Conservation (phyloP, 2,329 filamentous ascomycete species). For the Cercospora zeae-maydis region DNA sequence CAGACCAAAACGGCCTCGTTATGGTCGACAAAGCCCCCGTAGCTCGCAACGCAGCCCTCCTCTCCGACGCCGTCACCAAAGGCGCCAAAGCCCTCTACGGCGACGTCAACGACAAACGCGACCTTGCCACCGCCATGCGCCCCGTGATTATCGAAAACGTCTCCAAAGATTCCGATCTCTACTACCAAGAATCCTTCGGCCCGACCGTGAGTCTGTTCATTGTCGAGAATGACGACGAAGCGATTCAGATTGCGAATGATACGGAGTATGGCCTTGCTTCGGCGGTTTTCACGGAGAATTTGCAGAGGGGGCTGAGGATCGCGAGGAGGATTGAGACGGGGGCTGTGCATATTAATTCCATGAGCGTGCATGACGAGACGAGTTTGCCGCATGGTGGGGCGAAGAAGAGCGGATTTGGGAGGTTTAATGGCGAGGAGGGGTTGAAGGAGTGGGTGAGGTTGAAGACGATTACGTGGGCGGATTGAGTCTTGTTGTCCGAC, state of each 20-base stretch:
- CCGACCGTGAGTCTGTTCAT: constrained; percentile 66
- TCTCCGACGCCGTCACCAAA: constrained; percentile 54
- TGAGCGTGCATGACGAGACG: constrained; percentile 48
- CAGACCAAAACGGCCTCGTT: constrained; percentile 38
- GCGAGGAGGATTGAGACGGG: constrained; percentile 55
- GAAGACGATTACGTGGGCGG: constrained; percentile 31
- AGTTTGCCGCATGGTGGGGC: constrained; percentile 46
- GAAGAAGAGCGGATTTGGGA: constrained; percentile 47
- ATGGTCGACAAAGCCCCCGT: constrained; percentile 47
- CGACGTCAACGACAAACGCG: constrained; percentile 25
- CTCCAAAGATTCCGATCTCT: constrained; percentile 67
- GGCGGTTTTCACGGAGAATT: constrained; percentile 68
- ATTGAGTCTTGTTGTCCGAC: background rate
- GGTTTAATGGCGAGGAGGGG: constrained; percentile 46
- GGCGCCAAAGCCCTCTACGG: constrained; percentile 57
- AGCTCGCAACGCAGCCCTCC: constrained; percentile 51
- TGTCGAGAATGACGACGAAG: constrained; percentile 65
- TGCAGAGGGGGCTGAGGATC: constrained; percentile 45
- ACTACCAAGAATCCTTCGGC: constrained; percentile 69
- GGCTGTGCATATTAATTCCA: constrained; percentile 50
- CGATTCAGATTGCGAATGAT: constrained; percentile 69
- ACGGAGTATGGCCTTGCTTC: constrained; percentile 71
- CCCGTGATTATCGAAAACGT: constrained; percentile 66
- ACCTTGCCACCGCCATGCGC: constrained; percentile 45
- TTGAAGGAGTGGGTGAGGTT: constrained; percentile 45